phyloP scores from a whole-genome alignment of 1,139 yeast genomes.

The Protomyces pachydermus region DNA sequence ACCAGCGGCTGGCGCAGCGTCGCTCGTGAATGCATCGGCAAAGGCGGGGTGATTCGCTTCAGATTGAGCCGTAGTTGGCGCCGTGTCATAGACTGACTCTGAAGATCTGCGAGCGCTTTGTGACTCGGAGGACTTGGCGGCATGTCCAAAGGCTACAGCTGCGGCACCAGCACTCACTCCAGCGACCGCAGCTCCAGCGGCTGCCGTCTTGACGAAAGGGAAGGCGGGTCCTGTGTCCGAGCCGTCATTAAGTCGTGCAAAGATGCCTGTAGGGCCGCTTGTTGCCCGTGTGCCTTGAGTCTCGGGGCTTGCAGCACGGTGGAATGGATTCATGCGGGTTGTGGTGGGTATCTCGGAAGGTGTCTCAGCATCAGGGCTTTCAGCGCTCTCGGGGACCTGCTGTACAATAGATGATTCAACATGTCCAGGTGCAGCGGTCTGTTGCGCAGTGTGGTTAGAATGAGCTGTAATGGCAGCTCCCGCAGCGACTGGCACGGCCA shows the following conservation, averaged over 20 bases:
- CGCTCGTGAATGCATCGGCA: not conserved
- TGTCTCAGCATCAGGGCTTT: not conserved
- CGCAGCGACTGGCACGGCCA: not conserved
- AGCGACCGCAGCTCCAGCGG: conserved; percentile 1
- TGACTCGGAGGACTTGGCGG: not conserved
- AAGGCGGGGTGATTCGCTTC: not conserved
- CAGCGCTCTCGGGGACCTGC: not conserved
- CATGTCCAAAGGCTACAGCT: not conserved
- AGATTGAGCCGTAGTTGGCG: conserved; percentile 1
- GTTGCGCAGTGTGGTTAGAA: too few relatives aligned
- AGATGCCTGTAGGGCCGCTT: not conserved
- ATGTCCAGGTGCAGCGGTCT: not conserved
- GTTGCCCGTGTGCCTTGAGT: not conserved
- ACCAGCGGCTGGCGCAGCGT: not conserved
- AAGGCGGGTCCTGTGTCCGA: not conserved
- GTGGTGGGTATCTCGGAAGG: not conserved
- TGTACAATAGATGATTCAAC: not conserved
- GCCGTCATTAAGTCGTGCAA: conserved; percentile 10
- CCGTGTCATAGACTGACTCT: conserved; percentile 2
- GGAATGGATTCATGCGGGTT: conserved; percentile 30
- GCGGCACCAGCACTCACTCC: conserved; percentile 2
- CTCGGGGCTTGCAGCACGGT: conserved; percentile 8
- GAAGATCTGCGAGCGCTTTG: not conserved
- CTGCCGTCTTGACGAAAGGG: not conserved
- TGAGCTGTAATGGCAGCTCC: not conserved